These are phyloP conservation scores for Mortierella sp. DNA, from an alignment of 371 early-diverging fungal species.

Conservation along the genomic window DNA sequence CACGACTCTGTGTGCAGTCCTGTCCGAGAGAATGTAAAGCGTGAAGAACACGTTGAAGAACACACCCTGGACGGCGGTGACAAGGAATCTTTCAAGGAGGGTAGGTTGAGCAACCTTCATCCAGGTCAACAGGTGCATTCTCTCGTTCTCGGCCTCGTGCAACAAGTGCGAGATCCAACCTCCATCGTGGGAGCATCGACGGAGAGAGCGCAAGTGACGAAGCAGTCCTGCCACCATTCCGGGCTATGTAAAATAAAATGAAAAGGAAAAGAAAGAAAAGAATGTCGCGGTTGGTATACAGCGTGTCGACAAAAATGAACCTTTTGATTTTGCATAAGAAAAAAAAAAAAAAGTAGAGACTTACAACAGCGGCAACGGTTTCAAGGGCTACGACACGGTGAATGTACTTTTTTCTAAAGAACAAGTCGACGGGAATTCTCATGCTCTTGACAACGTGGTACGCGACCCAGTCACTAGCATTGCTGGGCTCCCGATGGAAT, in stretches of 20 bases:
- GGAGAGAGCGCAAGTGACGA: conserved; percentile 87
- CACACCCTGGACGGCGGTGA: conserved; percentile 85
- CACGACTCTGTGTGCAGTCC: conserved; percentile 89
- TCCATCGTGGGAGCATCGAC: conserved; percentile 86
- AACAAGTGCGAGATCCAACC: conserved; percentile 91
- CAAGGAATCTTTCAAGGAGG: conserved; percentile 68
- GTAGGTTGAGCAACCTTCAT: conserved; percentile 83
- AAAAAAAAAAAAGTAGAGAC: background rate
- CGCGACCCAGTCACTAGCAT: conserved; percentile 76
- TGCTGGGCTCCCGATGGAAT: conserved; percentile 73
- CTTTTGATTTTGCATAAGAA: no score
- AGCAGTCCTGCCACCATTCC: conserved; percentile 93
- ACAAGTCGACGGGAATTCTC: conserved; percentile 80
- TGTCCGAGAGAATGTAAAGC: conserved; percentile 86
- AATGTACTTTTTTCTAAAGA: conserved; percentile 84
- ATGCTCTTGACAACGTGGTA: conserved; percentile 75
- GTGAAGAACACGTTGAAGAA: conserved; percentile 93
- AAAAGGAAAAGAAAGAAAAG: no score
- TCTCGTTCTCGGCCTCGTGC: conserved; percentile 92
- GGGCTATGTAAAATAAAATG: conserved; percentile 81
- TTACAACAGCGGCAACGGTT: conserved; percentile 80
- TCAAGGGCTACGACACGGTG: conserved; percentile 90
- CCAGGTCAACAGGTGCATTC: conserved; percentile 92
- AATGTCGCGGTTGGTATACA: no score
- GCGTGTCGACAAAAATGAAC: no score